Percentiles rank a stretch among this genome's conserved stretches.
These are phyloP conservation scores for Neltuma alba DNA, from an alignment of 306 rosid species.

Conservation along the genomic window DNA sequence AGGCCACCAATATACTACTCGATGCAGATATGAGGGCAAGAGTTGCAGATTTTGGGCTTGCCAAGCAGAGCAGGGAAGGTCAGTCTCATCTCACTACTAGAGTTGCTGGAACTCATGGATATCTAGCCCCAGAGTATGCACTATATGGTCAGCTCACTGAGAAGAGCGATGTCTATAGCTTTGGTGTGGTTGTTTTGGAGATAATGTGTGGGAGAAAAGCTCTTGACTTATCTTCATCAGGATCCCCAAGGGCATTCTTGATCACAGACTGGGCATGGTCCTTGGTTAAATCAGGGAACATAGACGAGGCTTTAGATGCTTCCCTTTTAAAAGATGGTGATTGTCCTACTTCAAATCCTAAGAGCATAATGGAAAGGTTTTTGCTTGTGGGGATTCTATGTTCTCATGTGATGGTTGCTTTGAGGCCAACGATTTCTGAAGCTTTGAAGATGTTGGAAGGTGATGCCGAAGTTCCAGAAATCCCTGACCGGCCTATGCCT, in stretches of 20 bases:
- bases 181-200: conserved; percentile 97
- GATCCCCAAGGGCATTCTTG: conserved; percentile 68
- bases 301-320: conserved; percentile 64
- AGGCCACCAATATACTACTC: conserved; percentile 87
- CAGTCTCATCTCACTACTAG: conserved; percentile 98
- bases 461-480: conserved; percentile 81
- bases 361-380: conserved; percentile 87
- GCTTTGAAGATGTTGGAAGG: conserved; percentile 98
- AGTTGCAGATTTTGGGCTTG: conserved; percentile 97
- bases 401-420: conserved; percentile 95
- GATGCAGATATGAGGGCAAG: conserved; percentile 89
- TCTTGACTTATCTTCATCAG: conserved; percentile 76
- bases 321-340: conserved; percentile 59
- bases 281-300: conserved; percentile 69
- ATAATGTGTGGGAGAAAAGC: conserved; percentile 97
- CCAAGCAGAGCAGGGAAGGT: conserved; percentile 86
- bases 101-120: conserved; percentile 98
- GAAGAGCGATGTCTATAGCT: conserved; percentile 97
- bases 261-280: conserved; percentile 99
- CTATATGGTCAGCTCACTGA: conserved; percentile 95
- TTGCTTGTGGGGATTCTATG: conserved; percentile 87
- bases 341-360: conserved; percentile 65
- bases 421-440: conserved; percentile 84
- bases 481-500: conserved; percentile 96
- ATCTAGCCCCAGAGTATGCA: conserved; percentile 93